These are phyloP conservation scores for Hanseniaspora lachancei DNA, from an alignment of 805 yeast genomes.

Conservation along the genomic window DNA sequence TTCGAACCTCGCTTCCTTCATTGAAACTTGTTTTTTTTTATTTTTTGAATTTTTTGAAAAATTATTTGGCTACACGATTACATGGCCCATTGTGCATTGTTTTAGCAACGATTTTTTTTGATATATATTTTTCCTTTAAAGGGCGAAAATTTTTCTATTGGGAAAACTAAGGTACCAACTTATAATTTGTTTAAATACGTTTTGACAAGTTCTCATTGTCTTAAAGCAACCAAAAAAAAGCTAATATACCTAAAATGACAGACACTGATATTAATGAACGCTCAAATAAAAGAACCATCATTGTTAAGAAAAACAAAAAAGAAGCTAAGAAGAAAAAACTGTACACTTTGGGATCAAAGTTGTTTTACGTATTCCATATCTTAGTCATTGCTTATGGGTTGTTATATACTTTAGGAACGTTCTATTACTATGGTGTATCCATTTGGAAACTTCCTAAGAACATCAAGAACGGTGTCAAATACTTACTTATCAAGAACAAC, in stretches of 20 bases:
- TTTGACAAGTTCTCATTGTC: too few species aligned
- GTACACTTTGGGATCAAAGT: slow-evolving; percentile 2
- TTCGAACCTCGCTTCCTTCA: slow-evolving; percentile 29
- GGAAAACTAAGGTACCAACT: background rate
- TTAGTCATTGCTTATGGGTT: background rate
- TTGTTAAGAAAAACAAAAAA: slow-evolving; percentile 4
- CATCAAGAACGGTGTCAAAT: background rate
- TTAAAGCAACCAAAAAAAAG: background rate
- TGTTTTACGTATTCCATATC: background rate
- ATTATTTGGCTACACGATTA: too few species aligned
- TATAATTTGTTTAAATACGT: too few species aligned
- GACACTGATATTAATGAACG: background rate
- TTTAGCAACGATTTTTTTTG: too few species aligned
- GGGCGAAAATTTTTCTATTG: too few species aligned
- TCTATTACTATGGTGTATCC: background rate
- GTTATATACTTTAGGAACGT: background rate
- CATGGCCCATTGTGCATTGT: too few species aligned
- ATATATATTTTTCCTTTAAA: too few species aligned
- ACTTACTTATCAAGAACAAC: background rate
- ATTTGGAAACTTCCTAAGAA: background rate
- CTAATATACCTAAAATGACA: too few species aligned
- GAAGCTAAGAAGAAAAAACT: background rate
- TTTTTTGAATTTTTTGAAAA: background rate
- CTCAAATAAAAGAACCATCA: background rate
- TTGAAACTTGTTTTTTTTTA: slow-evolving; percentile 14